These are phyloP conservation scores for Daucus carota DNA, from an alignment of 129 eudicot species.

Conservation along the genomic window DH1_v3.0 NC_030384.2:40388501-40389000, in stretches of 20 bases:
- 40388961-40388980: constrained; percentile 22
- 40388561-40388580: background rate
- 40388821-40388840: constrained; percentile 16
- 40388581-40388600: background rate
- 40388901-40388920: constrained; percentile 36
- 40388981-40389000: constrained; percentile 26
- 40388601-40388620: background rate
- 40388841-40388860: constrained; percentile 18
- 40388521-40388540: background rate
- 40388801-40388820: constrained; percentile 5
- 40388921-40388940: constrained; percentile 27
- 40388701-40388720: background rate
- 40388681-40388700: background rate
- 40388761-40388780: background rate
- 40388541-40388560: background rate
- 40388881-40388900: constrained; percentile 17
- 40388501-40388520: background rate
- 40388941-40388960: constrained; percentile 21
- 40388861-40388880: constrained; percentile 13
- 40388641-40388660: background rate
- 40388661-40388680: background rate
- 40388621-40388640: background rate
- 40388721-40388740: constrained; percentile 9
- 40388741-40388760: background rate
- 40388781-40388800: constrained; percentile 8